These are phyloP conservation scores for Exobasidium rhododendri DNA, from an alignment of 1,284 basidiomycete species.

Conservation along the genomic window DNA sequence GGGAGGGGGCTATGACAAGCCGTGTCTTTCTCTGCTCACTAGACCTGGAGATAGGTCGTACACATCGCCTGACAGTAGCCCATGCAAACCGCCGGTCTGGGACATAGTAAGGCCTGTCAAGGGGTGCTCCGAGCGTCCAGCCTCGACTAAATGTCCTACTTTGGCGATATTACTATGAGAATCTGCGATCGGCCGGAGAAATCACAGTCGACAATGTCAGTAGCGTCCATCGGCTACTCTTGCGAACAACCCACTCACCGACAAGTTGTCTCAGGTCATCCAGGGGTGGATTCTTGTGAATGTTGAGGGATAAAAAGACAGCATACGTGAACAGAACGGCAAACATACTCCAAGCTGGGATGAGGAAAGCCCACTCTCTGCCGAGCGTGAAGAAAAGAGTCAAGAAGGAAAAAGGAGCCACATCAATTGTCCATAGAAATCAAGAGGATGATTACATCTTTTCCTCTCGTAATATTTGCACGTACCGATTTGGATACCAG, in stretches of 20 bases:
- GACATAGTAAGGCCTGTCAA: not conserved
- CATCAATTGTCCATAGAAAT: not conserved
- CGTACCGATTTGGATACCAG: conserved; percentile 39
- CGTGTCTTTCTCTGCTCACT: conserved; percentile 16
- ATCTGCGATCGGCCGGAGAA: not conserved
- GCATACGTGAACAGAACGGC: conserved; percentile 34
- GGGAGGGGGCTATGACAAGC: not conserved
- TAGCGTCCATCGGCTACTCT: not conserved
- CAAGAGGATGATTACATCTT: too few species aligned
- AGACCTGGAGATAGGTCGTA: conserved; percentile 35
- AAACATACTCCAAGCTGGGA: conserved; percentile 39
- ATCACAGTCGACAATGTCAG: conserved; percentile 5
- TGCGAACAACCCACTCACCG: conserved; percentile 18
- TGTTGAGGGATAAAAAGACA: conserved; percentile 31
- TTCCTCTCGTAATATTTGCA: not conserved
- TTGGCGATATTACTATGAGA: not conserved
- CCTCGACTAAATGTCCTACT: not conserved
- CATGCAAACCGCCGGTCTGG: conserved; percentile 12
- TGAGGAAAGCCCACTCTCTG: conserved; percentile 39
- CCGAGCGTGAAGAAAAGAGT: not conserved
- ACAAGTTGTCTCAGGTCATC: conserved; percentile 26
- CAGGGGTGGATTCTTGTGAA: conserved; percentile 26
- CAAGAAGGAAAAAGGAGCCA: conserved; percentile 10
- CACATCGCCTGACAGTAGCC: conserved; percentile 21
- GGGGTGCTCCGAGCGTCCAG: conserved; percentile 3